Evolutionary conservation across 106 monocot genomes (phyloP).

Genomic region (Alisma plantagoaquatica): DNA sequence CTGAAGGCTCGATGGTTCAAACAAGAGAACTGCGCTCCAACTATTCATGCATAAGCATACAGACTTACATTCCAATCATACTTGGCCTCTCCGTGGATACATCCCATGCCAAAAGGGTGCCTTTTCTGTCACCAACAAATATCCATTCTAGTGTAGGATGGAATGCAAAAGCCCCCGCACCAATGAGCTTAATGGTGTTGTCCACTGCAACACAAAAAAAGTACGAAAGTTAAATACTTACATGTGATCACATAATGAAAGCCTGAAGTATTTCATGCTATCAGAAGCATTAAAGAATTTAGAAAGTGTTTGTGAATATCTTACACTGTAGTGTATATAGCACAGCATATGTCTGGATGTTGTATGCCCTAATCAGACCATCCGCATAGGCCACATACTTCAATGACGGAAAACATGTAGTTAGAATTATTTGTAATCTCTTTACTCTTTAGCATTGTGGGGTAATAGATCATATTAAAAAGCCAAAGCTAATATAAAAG

Average conservation of each 20-base stretch:
- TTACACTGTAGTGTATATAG: constrained; percentile 91
- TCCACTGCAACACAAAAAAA: constrained; percentile 52
- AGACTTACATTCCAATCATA: constrained; percentile 95
- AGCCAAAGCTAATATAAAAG: background rate
- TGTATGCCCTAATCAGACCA: constrained; percentile 95
- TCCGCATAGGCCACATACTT: constrained; percentile 98
- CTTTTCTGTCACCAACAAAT: constrained; percentile 88
- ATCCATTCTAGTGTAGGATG: constrained; percentile 98
- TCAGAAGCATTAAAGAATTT: background rate
- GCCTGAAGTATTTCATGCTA: constrained; percentile 6
- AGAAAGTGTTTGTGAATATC: constrained; percentile 10
- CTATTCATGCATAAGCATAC: background rate
- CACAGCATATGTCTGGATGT: constrained; percentile 96
- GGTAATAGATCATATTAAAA: background rate
- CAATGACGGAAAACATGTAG: too few relatives aligned
- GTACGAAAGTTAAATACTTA: constrained; percentile 2
- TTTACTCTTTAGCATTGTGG: background rate
- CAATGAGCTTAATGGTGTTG: constrained; percentile 87
- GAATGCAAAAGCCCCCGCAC: constrained; percentile 91
- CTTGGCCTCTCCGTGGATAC: constrained; percentile 92
- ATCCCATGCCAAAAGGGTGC: constrained; percentile 95
- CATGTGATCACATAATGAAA: background rate
- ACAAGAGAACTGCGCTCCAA: background rate
- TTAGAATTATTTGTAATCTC: too few relatives aligned
- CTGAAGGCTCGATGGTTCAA: background rate